phyloP scores from a whole-genome alignment of 2,329 filamentous ascomycete species.

The Aureobasidium subglaciale region DNA sequence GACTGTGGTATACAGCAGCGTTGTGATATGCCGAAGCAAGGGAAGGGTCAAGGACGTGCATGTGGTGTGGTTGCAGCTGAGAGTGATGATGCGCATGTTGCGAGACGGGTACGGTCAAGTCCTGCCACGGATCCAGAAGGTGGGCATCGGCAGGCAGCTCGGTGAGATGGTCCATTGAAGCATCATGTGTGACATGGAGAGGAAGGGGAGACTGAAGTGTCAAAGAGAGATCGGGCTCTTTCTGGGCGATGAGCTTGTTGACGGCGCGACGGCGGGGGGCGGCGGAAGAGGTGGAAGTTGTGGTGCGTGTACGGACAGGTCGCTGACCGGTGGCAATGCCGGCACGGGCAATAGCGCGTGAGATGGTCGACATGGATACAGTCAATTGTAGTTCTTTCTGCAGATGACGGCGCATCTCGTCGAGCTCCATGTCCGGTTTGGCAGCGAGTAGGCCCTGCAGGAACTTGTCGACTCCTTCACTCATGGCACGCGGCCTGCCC shows the following conservation, averaged over 20 bases:
- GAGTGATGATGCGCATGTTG: background rate
- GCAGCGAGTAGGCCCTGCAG: slow-evolving; percentile 14
- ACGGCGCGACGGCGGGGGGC: background rate
- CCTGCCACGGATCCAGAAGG: slow-evolving; percentile 10
- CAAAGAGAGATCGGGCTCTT: background rate
- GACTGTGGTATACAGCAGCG: background rate
- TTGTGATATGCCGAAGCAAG: slow-evolving; percentile 6
- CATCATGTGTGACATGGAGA: background rate
- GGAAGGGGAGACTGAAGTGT: background rate
- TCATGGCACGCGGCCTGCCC: slow-evolving; percentile 14
- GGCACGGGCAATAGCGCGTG: slow-evolving; percentile 11
- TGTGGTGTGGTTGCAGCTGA: slow-evolving; percentile 6
- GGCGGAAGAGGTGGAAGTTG: background rate
- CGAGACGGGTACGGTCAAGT: background rate
- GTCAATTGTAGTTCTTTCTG: slow-evolving; percentile 11
- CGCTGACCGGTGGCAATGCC: slow-evolving; percentile 1
- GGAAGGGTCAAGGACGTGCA: slow-evolving; percentile 10
- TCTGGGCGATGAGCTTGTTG: background rate
- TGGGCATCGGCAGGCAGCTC: background rate
- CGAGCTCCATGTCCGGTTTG: slow-evolving; percentile 16
- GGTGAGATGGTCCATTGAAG: background rate
- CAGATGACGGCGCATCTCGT: slow-evolving; percentile 16
- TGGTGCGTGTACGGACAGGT: background rate
- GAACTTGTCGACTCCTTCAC: slow-evolving; percentile 15
- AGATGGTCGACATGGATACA: slow-evolving; percentile 15